Evolutionary conservation across 2,329 filamentous ascomycete species (phyloP).

Genomic region (Pseudohalonectria lignicola): DNA sequence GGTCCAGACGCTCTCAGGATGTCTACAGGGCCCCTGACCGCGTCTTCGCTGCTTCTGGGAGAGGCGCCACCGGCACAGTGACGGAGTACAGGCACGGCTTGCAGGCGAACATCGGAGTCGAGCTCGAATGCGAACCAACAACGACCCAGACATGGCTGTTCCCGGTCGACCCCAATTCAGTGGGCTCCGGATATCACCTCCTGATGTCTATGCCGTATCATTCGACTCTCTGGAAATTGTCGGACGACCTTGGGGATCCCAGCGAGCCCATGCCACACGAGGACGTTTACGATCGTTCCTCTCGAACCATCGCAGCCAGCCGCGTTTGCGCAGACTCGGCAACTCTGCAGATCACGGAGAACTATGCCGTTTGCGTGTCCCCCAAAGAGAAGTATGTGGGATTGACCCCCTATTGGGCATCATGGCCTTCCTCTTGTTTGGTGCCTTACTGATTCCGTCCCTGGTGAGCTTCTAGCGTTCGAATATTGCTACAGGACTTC

Average conservation of each 20-base stretch:
- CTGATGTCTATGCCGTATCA: constrained; percentile 38
- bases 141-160: constrained; percentile 45
- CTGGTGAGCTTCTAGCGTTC: neutral
- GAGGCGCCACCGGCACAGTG: constrained; percentile 49
- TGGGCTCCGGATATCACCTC: constrained; percentile 23
- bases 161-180: constrained; percentile 10
- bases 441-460: no score
- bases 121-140: constrained; percentile 37
- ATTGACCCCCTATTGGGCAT: neutral
- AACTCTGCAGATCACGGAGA: constrained; percentile 43
- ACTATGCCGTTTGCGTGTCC: constrained; percentile 21
- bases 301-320: constrained; percentile 37
- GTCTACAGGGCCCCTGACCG: constrained; percentile 43
- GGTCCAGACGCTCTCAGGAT: constrained; percentile 26
- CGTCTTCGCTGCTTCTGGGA: constrained; percentile 57
- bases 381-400: neutral
- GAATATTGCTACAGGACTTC: neutral
- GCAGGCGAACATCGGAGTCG: constrained; percentile 53
- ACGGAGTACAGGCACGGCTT: constrained; percentile 61
- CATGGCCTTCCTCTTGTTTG: no score
- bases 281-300: constrained; percentile 38
- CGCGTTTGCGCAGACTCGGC: constrained; percentile 21
- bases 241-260: constrained; percentile 33
- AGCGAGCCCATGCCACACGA: constrained; percentile 27
- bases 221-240: constrained; percentile 36